phyloP scores from a whole-genome alignment of 176 grass and related monocot species.

The bread wheat (Triticum aestivum) region IWGSC_CS_RefSeq_v2.1 NC_057814.1:631977245-631977744 shows the following conservation, averaged over 20 bases:
- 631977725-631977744: neutral
- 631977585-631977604: neutral
- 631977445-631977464: neutral
- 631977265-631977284: constrained; percentile 1
- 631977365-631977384: neutral
- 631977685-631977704: neutral
- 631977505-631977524: neutral
- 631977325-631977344: neutral
- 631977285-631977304: neutral
- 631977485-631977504: constrained; percentile 7
- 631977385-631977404: constrained; percentile 3
- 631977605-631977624: neutral
- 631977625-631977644: neutral
- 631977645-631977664: neutral
- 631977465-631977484: neutral
- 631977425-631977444: neutral
- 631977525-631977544: neutral
- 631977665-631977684: neutral
- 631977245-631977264: neutral
- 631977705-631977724: constrained; percentile 2
- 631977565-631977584: neutral
- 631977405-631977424: constrained; percentile 24
- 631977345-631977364: neutral
- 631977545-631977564: neutral
- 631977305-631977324: neutral